A percentile compares a stretch with the other conserved stretches of the same genome.
Evolutionary conservation across 2,329 filamentous ascomycete genomes (phyloP).

Genomic region (Stagonosporopsis tanaceti): DNA sequence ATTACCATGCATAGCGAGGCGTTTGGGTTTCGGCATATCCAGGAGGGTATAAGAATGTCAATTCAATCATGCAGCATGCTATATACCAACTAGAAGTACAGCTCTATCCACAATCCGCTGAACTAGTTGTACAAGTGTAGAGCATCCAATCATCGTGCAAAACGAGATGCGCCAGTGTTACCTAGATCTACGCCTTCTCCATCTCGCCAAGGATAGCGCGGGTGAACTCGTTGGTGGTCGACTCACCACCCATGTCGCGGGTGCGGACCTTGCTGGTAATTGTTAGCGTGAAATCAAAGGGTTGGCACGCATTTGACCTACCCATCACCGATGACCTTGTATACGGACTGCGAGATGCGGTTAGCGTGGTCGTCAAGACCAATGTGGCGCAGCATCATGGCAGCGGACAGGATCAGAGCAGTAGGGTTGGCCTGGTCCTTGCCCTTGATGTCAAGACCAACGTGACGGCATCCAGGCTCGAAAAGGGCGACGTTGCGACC

Average conservation of each 20-base stretch:
- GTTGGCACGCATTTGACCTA: constrained; percentile 56
- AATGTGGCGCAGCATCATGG: constrained; percentile 97
- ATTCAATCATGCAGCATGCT: constrained; percentile 49
- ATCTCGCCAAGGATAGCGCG: constrained; percentile 93
- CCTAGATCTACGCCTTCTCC: constrained; percentile 64
- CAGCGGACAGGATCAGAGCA: constrained; percentile 90
- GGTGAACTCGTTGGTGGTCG: constrained; percentile 94
- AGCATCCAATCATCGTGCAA: constrained; percentile 36
- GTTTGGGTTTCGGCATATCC: constrained; percentile 35
- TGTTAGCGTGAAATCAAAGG: constrained; percentile 37
- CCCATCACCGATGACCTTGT: constrained; percentile 87
- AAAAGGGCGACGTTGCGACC: constrained; percentile 97
- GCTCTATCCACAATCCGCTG: constrained; percentile 47
- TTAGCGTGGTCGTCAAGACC: constrained; percentile 98
- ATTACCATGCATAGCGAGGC: constrained; percentile 48
- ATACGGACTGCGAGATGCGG: constrained; percentile 90
- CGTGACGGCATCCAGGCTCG: constrained; percentile 98
- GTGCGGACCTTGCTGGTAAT: constrained; percentile 79
- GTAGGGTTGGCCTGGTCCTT: constrained; percentile 99
- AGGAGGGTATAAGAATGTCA: constrained; percentile 41
- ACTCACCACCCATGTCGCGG: constrained; percentile 92
- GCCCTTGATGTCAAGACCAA: constrained; percentile 99
- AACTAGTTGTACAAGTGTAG: constrained; percentile 44
- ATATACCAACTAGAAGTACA: constrained; percentile 54
- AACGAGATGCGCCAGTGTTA: constrained; percentile 28